phyloP scores from a whole-genome alignment of 2,329 filamentous ascomycete species.

The Colletotrichum sp. region DNA sequence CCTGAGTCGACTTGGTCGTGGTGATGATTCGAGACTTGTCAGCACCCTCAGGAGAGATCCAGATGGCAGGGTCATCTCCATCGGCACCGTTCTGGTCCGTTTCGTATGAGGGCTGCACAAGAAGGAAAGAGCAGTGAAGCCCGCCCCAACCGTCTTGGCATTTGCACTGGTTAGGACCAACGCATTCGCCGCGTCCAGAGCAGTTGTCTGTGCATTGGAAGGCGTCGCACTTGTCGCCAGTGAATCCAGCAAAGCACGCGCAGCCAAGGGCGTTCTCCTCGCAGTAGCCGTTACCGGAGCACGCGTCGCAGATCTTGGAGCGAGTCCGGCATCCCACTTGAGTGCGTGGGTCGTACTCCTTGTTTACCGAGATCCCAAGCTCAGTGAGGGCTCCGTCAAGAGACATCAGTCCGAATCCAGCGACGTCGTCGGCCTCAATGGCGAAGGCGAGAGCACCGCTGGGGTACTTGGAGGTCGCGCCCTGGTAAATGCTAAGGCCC shows the following conservation, averaged over 20 bases:
- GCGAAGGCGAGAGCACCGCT: slow-evolving; percentile 44
- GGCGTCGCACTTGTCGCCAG: slow-evolving; percentile 35
- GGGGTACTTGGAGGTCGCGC: slow-evolving; percentile 35
- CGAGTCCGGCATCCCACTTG: slow-evolving; percentile 24
- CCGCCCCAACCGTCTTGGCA: slow-evolving; percentile 49
- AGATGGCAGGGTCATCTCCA: slow-evolving; percentile 53
- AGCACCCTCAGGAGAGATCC: slow-evolving; percentile 45
- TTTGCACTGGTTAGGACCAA: slow-evolving; percentile 44
- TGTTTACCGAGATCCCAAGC: slow-evolving; percentile 39
- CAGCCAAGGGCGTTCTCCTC: slow-evolving; percentile 31
- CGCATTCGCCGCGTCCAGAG: slow-evolving; percentile 44
- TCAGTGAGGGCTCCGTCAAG: slow-evolving; percentile 36
- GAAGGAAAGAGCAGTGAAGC: slow-evolving; percentile 48
- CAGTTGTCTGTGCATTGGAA: slow-evolving; percentile 45
- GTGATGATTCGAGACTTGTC: slow-evolving; percentile 54
- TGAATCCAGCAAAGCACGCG: slow-evolving; percentile 48
- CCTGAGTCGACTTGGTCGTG: slow-evolving; percentile 54
- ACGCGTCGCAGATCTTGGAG: slow-evolving; percentile 36
- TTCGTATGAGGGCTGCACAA: slow-evolving; percentile 44
- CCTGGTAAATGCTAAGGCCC: slow-evolving; percentile 47
- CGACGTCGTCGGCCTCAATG: slow-evolving; percentile 41
- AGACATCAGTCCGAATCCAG: slow-evolving; percentile 43
- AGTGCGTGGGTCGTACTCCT: slow-evolving; percentile 39
- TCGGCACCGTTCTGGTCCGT: slow-evolving; percentile 49
- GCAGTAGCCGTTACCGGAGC: slow-evolving; percentile 43